Conservation (phyloP, 495 filamentous ascomycete genomes). For the Melanomma pulvis-pyrius region DNA sequence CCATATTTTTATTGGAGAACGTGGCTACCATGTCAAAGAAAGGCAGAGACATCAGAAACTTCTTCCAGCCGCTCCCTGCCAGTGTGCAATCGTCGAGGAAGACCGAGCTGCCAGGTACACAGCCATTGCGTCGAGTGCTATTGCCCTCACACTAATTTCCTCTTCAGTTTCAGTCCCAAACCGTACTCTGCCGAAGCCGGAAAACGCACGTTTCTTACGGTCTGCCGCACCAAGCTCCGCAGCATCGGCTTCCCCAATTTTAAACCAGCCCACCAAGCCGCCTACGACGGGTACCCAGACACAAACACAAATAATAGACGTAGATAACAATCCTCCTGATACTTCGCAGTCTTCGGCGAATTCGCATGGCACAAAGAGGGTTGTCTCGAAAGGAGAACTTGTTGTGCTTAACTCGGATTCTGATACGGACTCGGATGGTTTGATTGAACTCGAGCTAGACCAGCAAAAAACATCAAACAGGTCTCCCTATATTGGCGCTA, state of each 20-base stretch:
- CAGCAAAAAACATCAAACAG: not conserved
- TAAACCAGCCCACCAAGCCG: not conserved
- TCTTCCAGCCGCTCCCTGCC: constrained; percentile 4
- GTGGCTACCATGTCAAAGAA: not conserved
- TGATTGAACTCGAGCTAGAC: constrained; percentile 7
- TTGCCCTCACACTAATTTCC: not conserved
- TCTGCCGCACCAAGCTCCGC: not conserved
- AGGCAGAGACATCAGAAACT: constrained; percentile 15
- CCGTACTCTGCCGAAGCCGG: not conserved
- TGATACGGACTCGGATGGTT: constrained; percentile 25
- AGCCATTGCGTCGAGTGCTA: not conserved
- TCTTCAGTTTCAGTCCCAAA: not conserved
- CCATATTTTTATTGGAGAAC: not conserved
- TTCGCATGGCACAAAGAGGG: constrained; percentile 24
- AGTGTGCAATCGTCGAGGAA: too few relatives aligned
- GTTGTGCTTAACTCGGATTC: constrained; percentile 35
- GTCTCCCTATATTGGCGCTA: too few relatives aligned
- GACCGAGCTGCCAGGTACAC: not conserved
- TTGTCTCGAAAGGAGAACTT: constrained; percentile 22
- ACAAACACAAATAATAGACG: not conserved
- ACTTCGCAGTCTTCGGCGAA: constrained; percentile 26
- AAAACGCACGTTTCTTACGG: not conserved
- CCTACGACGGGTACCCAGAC: not conserved
- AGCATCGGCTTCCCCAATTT: not conserved
- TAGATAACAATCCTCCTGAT: not conserved